Percentiles rank a stretch among this genome's conserved stretches.
phyloP scores from a whole-genome alignment of 345 rosid genomes.

The Eucalyptus curtisii region DNA sequence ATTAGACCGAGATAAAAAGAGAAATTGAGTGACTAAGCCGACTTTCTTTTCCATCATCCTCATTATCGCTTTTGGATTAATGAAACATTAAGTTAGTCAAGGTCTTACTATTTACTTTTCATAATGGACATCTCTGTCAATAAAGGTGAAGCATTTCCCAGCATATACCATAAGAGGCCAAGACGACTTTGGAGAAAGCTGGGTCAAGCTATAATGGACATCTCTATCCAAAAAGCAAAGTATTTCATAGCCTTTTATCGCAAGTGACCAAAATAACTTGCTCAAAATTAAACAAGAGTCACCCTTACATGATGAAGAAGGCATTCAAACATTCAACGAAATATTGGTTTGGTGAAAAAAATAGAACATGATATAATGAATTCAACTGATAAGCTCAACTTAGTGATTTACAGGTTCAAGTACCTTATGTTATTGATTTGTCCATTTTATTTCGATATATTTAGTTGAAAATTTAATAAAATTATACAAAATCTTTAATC shows the following conservation, averaged over 20 bases:
- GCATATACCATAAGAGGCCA: neutral
- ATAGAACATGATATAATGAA: neutral
- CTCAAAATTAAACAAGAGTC: neutral
- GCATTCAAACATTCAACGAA: neutral
- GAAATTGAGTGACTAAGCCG: neutral
- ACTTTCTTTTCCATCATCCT: neutral
- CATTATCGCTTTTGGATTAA: neutral
- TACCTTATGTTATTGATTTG: too few species aligned
- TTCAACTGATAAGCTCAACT: neutral
- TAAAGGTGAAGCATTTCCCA: neutral
- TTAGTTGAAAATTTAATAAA: neutral
- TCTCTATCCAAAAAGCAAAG: neutral
- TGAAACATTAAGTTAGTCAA: too few species aligned
- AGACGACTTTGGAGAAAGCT: neutral
- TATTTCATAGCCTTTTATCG: fast-evolving
- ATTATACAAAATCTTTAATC: neutral
- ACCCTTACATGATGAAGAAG: neutral
- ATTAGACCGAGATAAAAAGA: neutral
- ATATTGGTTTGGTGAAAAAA: neutral
- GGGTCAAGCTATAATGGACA: neutral
- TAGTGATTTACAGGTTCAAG: too few species aligned
- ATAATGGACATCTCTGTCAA: too few species aligned
- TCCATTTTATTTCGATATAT: too few species aligned
- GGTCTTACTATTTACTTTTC: too few species aligned
- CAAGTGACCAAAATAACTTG: neutral